These are phyloP conservation scores for Pulveroboletus frians DNA, from an alignment of 768 basidiomycete genomes.

Conservation along the genomic window DNA sequence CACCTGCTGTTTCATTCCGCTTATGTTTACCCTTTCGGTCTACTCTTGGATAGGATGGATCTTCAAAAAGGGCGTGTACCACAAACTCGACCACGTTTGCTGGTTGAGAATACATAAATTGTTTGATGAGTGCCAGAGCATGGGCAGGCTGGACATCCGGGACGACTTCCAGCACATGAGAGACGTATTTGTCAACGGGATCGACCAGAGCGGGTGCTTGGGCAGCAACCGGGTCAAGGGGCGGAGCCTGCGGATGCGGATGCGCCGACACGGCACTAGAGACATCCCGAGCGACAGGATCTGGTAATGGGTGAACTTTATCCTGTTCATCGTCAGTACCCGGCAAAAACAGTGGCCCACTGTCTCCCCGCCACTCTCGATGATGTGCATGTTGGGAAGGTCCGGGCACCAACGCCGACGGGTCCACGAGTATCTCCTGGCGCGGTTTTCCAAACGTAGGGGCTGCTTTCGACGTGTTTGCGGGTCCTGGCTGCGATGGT, in stretches of 20 bases:
- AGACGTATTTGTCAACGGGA: constrained; percentile 31
- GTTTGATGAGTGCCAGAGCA: constrained; percentile 43
- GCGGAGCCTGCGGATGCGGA: background rate
- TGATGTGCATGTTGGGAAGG: constrained; percentile 9
- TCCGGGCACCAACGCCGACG: constrained; percentile 3
- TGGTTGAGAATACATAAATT: constrained; percentile 34
- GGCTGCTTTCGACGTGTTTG: background rate
- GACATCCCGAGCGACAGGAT: background rate
- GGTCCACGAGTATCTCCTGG: constrained; percentile 6
- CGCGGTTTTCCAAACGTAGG: constrained; percentile 14
- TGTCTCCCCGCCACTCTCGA: background rate
- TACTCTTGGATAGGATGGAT: constrained; percentile 52
- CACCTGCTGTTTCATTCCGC: constrained; percentile 28
- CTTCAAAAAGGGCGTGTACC: constrained; percentile 59
- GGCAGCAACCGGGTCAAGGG: constrained; percentile 2
- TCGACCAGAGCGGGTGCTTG: constrained; percentile 12
- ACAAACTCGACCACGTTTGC: constrained; percentile 46
- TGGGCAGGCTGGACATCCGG: constrained; percentile 65
- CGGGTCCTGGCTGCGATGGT: constrained; percentile 6
- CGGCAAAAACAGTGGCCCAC: constrained; percentile 35
- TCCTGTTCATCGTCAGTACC: constrained; percentile 33
- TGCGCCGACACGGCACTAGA: background rate
- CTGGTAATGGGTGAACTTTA: background rate
- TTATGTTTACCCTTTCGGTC: constrained; percentile 46
- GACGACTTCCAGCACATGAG: constrained; percentile 59